Conservation (phyloP, 257 asterid species). For the Solanum gandarillasii region DNA sequence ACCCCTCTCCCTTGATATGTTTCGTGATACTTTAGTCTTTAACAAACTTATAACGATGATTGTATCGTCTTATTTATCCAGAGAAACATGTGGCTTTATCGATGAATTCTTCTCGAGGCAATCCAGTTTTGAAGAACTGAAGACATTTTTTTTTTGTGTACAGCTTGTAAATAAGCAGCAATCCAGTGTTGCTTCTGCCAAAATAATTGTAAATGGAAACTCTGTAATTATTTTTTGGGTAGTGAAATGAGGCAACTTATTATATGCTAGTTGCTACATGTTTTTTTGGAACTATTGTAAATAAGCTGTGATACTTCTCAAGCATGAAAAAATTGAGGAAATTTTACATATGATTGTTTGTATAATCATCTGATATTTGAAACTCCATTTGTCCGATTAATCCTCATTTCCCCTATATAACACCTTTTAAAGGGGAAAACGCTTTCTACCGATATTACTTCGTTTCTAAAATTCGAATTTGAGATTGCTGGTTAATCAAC, state of each 20-base stretch:
- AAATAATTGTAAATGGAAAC: background rate
- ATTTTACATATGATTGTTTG: background rate
- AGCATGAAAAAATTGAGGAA: background rate
- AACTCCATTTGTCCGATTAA: background rate
- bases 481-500: background rate
- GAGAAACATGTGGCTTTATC: conserved; percentile 1
- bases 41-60: background rate
- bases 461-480: background rate
- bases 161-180: conserved; percentile 2
- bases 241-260: background rate
- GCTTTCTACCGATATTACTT: fast-evolving
- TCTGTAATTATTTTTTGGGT: background rate
- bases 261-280: background rate
- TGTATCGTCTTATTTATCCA: background rate
- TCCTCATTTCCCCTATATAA: fast-evolving
- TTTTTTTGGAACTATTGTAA: background rate
- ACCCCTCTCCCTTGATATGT: background rate
- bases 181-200: background rate
- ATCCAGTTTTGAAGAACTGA: background rate
- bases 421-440: background rate
- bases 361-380: background rate
- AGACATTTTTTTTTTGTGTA: background rate
- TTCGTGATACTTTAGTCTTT: background rate
- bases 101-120: background rate
- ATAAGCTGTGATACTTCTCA: background rate